Evolutionary conservation across 139 green algal species (phyloP), one percentile per base, ranked within the genome.

Genomic region (Chlorella ohadii): DNA sequence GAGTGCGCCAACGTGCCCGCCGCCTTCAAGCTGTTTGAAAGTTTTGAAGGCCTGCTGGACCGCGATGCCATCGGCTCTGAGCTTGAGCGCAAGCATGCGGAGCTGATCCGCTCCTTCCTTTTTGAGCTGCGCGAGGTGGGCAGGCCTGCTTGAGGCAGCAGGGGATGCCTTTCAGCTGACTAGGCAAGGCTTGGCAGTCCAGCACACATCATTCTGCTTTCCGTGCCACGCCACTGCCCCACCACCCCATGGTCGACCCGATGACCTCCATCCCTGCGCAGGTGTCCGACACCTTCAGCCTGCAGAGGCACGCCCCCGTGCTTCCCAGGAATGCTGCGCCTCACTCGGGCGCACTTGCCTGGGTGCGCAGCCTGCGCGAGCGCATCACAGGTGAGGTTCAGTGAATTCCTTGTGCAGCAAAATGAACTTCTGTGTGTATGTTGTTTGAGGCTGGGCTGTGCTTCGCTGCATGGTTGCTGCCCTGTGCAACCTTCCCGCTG

Each of bases 1-100:
- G 93, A 96, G 84, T 95, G 93, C 88, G 92, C 92, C 51, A 98
- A 93, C 4, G 91, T 98, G 33, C 84, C 80, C 28, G 88, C 87
- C 39, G 95, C 93, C 28, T 98, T 98, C 93, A 98, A 98, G 91
- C 93, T 98, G 74, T 88, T 98, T 34, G 96, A 98, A 44, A 90
- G 88, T 75, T 98, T 98, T 84, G 94, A 98, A 87, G 93, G 93
- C 27, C 88, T 98, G 64, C 90, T 98, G 55, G 94, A 98, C 38
- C 92, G 96, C 36, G 91, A 95, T 44, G 92, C 93, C 31, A 96
- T 98, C 72, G 90, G 90, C 3, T 64, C 85, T 17, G 91, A 94
- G 51, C 80, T 98, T 36, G 92, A 96, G 76, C 91, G 92, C 85
- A 97, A 97, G 91, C 86, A 95, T 73, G 68, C 89, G 7, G 80